Percentiles rank a stretch among this genome's conserved stretches.
These are phyloP conservation scores for Cystoderma amianthinum DNA, from an alignment of 768 basidiomycete species.

Conservation along the genomic window DNA sequence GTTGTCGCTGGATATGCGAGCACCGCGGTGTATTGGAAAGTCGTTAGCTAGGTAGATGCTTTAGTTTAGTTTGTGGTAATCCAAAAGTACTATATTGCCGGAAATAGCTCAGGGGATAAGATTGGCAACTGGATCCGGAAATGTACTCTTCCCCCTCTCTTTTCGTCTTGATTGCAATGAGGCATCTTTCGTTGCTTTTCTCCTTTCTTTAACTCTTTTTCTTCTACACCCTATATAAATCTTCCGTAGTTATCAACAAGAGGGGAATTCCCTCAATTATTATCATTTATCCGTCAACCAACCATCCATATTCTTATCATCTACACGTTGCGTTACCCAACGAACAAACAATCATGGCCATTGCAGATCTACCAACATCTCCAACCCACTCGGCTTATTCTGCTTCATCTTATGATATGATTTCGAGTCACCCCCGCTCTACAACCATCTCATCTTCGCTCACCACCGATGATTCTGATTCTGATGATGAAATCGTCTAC, in stretches of 20 bases:
- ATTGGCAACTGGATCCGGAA: background rate
- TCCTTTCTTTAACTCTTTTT: no score
- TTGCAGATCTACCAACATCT: conserved; percentile 1
- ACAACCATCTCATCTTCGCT: conserved; percentile 8
- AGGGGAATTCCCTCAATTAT: no score
- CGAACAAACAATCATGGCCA: background rate
- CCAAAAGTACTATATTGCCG: no score
- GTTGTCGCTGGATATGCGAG: conserved; percentile 56
- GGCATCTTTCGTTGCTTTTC: conserved; percentile 7
- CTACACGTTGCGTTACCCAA: no score
- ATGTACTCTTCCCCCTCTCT: conserved; percentile 3
- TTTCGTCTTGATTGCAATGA: conserved; percentile 4
- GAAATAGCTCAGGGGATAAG: no score
- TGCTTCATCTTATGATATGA: background rate
- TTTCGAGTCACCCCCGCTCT: conserved; percentile 9
- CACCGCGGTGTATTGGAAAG: conserved; percentile 69
- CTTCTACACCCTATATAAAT: no score
- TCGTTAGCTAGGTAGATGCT: conserved; percentile 13
- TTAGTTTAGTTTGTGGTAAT: background rate
- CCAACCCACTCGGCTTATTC: background rate
- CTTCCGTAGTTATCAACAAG: no score
- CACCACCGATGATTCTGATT: conserved; percentile 19
- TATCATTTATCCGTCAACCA: no score
- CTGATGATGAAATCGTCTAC: conserved; percentile 57
- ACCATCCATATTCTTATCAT: no score